A percentile compares a stretch with the other conserved stretches of the same genome.
These are phyloP conservation scores for Microdochium trichocladiopsis DNA, from an alignment of 2,329 filamentous ascomycete species.

Conservation along the genomic window DNA sequence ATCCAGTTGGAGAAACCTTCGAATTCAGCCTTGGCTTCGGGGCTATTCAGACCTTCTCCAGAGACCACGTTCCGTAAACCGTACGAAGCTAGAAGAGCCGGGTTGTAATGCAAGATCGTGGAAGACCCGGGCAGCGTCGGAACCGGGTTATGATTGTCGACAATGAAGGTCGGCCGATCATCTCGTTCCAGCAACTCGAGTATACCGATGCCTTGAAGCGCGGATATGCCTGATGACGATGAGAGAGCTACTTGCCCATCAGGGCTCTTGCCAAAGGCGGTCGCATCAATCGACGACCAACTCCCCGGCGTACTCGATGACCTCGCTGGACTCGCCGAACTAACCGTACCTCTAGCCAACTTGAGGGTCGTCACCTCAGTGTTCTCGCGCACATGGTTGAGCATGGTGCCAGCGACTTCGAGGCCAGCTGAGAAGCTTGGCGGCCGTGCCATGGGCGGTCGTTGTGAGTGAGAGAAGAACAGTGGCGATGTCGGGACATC, in stretches of 20 bases:
- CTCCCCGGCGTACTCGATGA: conserved; percentile 46
- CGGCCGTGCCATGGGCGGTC: conserved; percentile 27
- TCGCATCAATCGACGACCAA: conserved; percentile 46
- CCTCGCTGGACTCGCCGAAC: conserved; percentile 35
- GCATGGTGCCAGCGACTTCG: conserved; percentile 38
- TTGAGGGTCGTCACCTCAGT: conserved; percentile 46
- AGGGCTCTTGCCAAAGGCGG: conserved; percentile 41
- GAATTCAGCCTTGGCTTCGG: conserved; percentile 39
- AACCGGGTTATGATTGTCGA: conserved; percentile 56
- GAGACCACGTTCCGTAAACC: conserved; percentile 49
- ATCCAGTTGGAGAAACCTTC: conserved; percentile 65
- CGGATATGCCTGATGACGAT: conserved; percentile 39
- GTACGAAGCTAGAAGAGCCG: conserved; percentile 52
- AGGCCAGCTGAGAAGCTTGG: conserved; percentile 25
- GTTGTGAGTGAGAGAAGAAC: conserved; percentile 41
- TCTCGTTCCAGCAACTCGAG: conserved; percentile 72
- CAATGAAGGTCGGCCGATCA: conserved; percentile 67
- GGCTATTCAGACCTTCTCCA: conserved; percentile 34
- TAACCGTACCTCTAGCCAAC: conserved; percentile 46
- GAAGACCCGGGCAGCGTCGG: conserved; percentile 48
- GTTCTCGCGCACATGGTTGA: conserved; percentile 37
- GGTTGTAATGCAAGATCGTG: conserved; percentile 61
- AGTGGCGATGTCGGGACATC: conserved; percentile 40
- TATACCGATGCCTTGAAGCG: conserved; percentile 59
- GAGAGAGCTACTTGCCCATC: conserved; percentile 35